A percentile compares a stretch with the other conserved stretches of the same genome.
Conservation (phyloP, 2,329 filamentous ascomycete species). For the Aspergillus fructus region DNA sequence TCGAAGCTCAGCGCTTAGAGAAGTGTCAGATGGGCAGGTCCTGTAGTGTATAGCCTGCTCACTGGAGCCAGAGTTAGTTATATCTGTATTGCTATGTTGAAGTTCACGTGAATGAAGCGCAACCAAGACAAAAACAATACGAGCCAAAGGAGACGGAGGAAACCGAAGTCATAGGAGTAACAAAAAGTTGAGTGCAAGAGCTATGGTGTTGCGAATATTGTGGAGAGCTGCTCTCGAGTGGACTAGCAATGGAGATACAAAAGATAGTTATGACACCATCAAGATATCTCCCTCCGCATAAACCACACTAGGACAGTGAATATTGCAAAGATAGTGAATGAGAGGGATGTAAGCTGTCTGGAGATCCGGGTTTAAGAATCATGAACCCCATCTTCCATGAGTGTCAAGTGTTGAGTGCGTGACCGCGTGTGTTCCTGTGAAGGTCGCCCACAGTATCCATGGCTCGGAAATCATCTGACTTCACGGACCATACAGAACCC, state of each 20-base stretch:
- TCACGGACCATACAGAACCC: background rate
- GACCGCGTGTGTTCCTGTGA: too few relatives aligned
- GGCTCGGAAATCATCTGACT: background rate
- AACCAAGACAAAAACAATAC: background rate
- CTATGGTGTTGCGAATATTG: background rate
- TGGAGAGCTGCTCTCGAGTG: background rate
- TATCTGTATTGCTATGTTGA: background rate
- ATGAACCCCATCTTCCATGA: too few relatives aligned
- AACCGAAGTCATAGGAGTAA: background rate
- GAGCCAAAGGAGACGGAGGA: background rate
- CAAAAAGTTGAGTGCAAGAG: background rate
- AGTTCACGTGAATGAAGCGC: background rate
- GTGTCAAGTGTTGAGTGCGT: too few relatives aligned
- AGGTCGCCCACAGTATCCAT: too few relatives aligned
- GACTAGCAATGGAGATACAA: background rate
- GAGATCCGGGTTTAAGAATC: background rate
- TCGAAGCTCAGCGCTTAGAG: background rate
- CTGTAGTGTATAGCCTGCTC: constrained; percentile 12
- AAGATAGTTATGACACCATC: background rate
- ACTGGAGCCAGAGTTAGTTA: constrained; percentile 10
- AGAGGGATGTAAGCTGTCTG: background rate
- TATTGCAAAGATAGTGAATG: background rate
- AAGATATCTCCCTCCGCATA: background rate
- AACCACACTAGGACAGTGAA: background rate
- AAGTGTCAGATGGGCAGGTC: constrained; percentile 1